A percentile compares a stretch with the other conserved stretches of the same genome.
Conservation (phyloP, 2,329 filamentous ascomycete genomes). For the Didymella sp. region DNA sequence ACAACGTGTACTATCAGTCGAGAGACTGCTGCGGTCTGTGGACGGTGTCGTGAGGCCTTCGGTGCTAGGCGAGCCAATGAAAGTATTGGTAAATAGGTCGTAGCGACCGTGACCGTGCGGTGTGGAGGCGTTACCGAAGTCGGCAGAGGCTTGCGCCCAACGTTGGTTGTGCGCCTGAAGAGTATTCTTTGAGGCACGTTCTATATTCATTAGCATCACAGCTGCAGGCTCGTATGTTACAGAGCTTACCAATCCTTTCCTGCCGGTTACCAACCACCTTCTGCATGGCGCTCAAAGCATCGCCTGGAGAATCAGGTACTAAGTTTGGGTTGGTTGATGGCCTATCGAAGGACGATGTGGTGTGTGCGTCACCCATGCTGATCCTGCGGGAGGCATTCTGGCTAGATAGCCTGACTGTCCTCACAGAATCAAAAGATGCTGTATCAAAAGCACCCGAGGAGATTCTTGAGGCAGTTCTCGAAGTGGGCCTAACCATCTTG, state of each 20-base stretch:
- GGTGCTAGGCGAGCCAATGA: slow-evolving; percentile 55
- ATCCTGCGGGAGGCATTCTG: slow-evolving; percentile 39
- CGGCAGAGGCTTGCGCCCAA: slow-evolving; percentile 54
- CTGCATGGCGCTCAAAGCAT: slow-evolving; percentile 52
- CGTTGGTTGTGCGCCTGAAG: slow-evolving; percentile 55
- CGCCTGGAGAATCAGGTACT: slow-evolving; percentile 45
- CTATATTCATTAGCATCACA: slow-evolving; percentile 19
- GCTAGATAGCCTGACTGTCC: slow-evolving; percentile 31
- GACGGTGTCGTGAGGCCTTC: slow-evolving; percentile 59
- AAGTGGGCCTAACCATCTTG: slow-evolving; percentile 45
- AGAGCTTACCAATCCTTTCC: slow-evolving; percentile 43
- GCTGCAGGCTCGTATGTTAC: neutral
- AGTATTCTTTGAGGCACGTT: slow-evolving; percentile 45
- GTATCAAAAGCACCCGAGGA: slow-evolving; percentile 42
- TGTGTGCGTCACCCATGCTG: slow-evolving; percentile 45
- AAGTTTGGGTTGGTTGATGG: slow-evolving; percentile 31
- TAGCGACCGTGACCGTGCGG: slow-evolving; percentile 31
- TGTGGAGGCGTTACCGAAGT: slow-evolving; percentile 36
- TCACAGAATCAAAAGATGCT: slow-evolving; percentile 40
- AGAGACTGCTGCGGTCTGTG: slow-evolving; percentile 60
- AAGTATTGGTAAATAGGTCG: slow-evolving; percentile 49
- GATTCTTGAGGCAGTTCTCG: slow-evolving; percentile 27
- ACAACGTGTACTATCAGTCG: slow-evolving; percentile 62
- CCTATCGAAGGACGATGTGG: slow-evolving; percentile 28
- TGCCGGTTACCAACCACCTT: slow-evolving; percentile 50